Percentiles rank a stretch among this genome's conserved stretches.
Conservation (phyloP, 148 eudicot genomes). For the Camellia lanceoleosa region DNA sequence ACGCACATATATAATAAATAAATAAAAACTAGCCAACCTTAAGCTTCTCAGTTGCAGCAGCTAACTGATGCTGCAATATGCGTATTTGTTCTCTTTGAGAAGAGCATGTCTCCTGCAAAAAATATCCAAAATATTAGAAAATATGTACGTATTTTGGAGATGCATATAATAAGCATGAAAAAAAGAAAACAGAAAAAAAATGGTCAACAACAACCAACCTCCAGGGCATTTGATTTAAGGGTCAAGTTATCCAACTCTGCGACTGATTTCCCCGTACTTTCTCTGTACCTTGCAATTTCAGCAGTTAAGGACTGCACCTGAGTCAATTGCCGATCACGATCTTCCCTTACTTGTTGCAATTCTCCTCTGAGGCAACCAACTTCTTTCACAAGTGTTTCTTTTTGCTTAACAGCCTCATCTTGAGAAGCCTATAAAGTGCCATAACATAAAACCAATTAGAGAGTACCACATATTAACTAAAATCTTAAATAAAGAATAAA, state of each 20-base stretch:
- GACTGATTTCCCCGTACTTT: slow-evolving; percentile 53
- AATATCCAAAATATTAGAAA: background rate
- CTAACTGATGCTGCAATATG: slow-evolving; percentile 47
- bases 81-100: slow-evolving; percentile 52
- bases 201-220: slow-evolving; percentile 36
- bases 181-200: too few species aligned
- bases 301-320: slow-evolving; percentile 38
- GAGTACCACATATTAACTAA: background rate
- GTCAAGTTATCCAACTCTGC: slow-evolving; percentile 51
- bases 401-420: slow-evolving; percentile 53
- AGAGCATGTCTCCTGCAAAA: slow-evolving; percentile 52
- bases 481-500: background rate
- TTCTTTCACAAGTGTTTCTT: slow-evolving; percentile 43
- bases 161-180: background rate
- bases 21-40: slow-evolving; percentile 36
- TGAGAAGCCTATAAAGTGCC: slow-evolving; percentile 40
- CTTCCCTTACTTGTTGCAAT: slow-evolving; percentile 62
- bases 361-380: slow-evolving; percentile 49
- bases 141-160: too few species aligned
- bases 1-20: too few species aligned
- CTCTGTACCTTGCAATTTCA: slow-evolving; percentile 46
- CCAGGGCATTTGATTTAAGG: slow-evolving; percentile 53
- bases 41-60: slow-evolving; percentile 55
- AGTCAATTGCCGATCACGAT: slow-evolving; percentile 49
- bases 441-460: slow-evolving; percentile 4